Base-by-base conservation (phyloP, 345 rosid genomes). In the Psidium guajava region DNA sequence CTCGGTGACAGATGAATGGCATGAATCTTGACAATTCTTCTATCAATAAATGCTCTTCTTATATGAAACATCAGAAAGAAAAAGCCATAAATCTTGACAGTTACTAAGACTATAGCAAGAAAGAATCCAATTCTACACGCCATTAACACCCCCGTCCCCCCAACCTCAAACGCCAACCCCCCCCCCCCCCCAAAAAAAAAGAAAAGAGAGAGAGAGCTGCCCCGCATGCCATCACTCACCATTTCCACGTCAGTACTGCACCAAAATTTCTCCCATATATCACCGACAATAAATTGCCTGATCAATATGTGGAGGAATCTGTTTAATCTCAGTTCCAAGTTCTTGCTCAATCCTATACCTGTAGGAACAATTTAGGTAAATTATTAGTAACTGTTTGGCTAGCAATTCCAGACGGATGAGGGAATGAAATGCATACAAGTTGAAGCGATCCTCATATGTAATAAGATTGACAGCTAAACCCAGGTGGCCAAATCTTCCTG, bases 291-390 rank as follows among this genome's bases (percentile, higher is more conserved):
- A 98, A 83, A 96, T 96, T 85, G 94, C 98, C 92, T 90, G 95
- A 90, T 98, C 99, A 82, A 98, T 94, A 85, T 92, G 95, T 7
- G 99, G 98, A 84, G 99, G 99, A 88, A 98, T 98, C 91, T 96
- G 98, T 91, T 98, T 98, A 85, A 98, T 96, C 91, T 98, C 98
- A 64, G 99, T 98, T 53, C 99, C 99, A 84, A 98, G 99, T 90
- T 98, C 99, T 90, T 96, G 99, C 89, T 98, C 99, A 88, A 97
- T 98, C 95, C 98, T 96, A 88, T 98, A 98, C 98, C 99, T 98
- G 98, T 87, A 82, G 16, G 32, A 14, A 28, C n/a, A n/a, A 86
- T 12, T 13, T 11, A 49, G 40, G 28, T 3, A 36, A 24, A 56
- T 57, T 44, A 73, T 44, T 25, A 49, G 55, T 56, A 25, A 18